Percentiles rank a stretch among this genome's conserved stretches.
These are phyloP conservation scores for Lepidium sativum DNA, from an alignment of 345 rosid genomes.

Conservation along the genomic window DNA sequence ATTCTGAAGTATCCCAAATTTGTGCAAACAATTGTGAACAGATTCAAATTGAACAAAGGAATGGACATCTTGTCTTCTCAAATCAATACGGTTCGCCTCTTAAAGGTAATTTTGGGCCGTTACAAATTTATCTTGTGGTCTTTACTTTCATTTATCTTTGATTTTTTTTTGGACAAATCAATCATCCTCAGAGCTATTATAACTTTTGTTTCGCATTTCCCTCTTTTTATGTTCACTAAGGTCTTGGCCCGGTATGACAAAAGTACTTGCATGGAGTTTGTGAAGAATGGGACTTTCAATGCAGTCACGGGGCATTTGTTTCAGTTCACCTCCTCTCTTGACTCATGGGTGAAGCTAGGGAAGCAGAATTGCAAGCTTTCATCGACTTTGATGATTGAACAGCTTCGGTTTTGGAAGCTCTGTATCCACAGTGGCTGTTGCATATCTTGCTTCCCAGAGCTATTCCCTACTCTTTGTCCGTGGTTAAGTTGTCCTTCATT, in stretches of 20 bases:
- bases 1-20: conserved; percentile 68
- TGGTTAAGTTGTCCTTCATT: conserved; percentile 80
- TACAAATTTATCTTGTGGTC: background rate
- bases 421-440: conserved; percentile 62
- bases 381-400: conserved; percentile 73
- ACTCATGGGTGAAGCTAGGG: conserved; percentile 63
- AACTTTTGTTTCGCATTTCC: conserved; percentile 4
- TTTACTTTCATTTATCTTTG: background rate
- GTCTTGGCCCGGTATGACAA: conserved; percentile 63
- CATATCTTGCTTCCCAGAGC: conserved; percentile 54
- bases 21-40: conserved; percentile 47
- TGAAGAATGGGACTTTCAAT: conserved; percentile 43
- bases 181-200: background rate
- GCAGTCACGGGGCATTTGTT: conserved; percentile 67
- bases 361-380: conserved; percentile 60
- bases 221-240: conserved; percentile 30
- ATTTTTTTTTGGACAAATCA: background rate
- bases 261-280: conserved; percentile 45
- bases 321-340: conserved; percentile 50
- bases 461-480: conserved; percentile 72
- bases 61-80: conserved; percentile 42
- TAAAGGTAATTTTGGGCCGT: conserved; percentile 43
- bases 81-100: conserved; percentile 52
- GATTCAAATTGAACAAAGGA: conserved; percentile 41
- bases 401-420: conserved; percentile 73